Base-by-base conservation (phyloP, 176 grass and related monocot genomes). In the Ampelocalamus luodianensis region DNA sequence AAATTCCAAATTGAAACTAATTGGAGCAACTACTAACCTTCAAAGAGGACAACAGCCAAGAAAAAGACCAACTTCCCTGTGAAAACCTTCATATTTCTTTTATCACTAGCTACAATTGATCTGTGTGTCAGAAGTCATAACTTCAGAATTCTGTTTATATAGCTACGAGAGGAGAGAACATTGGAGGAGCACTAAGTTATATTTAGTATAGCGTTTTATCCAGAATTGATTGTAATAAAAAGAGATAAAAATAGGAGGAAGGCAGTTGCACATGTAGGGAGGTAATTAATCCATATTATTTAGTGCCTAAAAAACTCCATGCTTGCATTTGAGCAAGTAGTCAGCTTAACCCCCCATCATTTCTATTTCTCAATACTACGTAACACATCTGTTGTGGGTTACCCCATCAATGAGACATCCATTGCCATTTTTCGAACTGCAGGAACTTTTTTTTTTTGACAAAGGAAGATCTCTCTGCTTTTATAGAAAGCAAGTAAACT, bases 1-100 rank as follows among this genome's bases (percentile, higher is more conserved):
- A 38, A 39, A 3, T 1, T 59, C 29, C 27, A 71, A 64, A 38
- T 34, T 43, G 20, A 61, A 83, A 34, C 27, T 7, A 72, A 49
- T 24, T 15, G 29, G 71, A 64, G 79, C 32, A 65, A 51, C 65
- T 65, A 18, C 73, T 65, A 24, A 88, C 87, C 86, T 88, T 83
- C 74, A 53, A 83, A 78, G 22, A 88, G 72, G 60, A 78, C 53
- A 63, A 78, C 32, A 8, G 22, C 50, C 45, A 88, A 72, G 65
- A 88, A 8, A 24, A 84, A 43, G 5, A 59, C 48, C 68, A 80
- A 39, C 81, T 48, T 89, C 27, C 74, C 49, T 10, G 38, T 74
- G 29, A 18, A 84, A 45, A 74, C 1, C 81, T 67, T 74, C 82
- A 60, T 85, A 46, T 79, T 80, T 89, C 10, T 71, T 58, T 61